A percentile compares a stretch with the other conserved stretches of the same genome.
Evolutionary conservation across 2,329 filamentous ascomycete species (phyloP).

Genomic region (Microsporum audouinii): DNA sequence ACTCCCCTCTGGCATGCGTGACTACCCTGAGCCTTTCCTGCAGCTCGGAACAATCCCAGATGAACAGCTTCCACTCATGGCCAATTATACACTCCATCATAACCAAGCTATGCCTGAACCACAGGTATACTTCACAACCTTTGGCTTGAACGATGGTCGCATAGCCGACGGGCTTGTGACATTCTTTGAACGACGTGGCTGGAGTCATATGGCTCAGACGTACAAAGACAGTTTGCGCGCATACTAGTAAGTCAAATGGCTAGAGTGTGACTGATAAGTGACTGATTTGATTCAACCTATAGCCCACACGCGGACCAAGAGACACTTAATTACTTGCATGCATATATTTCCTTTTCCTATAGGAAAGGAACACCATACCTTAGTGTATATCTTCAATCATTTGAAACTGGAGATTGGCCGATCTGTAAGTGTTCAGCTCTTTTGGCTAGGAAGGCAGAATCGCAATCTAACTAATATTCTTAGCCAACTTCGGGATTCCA

Average conservation of each 20-base stretch:
- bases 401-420: slow-evolving; percentile 1
- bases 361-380: background rate
- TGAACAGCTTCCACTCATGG: slow-evolving; percentile 4
- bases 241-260: background rate
- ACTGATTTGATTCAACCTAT: background rate
- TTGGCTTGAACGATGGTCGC: background rate
- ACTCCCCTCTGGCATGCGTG: background rate
- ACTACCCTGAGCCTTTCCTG: background rate
- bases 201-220: background rate
- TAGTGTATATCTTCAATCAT: background rate
- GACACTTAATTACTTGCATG: background rate
- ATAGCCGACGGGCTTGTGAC: background rate
- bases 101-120: slow-evolving; percentile 1
- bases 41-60: background rate
- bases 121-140: background rate
- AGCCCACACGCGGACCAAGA: slow-evolving; percentile 2
- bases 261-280: background rate
- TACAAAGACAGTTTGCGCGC: slow-evolving; percentile 13
- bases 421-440: background rate
- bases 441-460: background rate
- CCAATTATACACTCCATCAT: slow-evolving; percentile 3
- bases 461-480: background rate
- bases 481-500: background rate
- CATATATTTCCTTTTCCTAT: background rate
- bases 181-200: slow-evolving; percentile 2